phyloP scores from a whole-genome alignment of 2,329 filamentous ascomycete species.

The Shiraia sp. region DNA sequence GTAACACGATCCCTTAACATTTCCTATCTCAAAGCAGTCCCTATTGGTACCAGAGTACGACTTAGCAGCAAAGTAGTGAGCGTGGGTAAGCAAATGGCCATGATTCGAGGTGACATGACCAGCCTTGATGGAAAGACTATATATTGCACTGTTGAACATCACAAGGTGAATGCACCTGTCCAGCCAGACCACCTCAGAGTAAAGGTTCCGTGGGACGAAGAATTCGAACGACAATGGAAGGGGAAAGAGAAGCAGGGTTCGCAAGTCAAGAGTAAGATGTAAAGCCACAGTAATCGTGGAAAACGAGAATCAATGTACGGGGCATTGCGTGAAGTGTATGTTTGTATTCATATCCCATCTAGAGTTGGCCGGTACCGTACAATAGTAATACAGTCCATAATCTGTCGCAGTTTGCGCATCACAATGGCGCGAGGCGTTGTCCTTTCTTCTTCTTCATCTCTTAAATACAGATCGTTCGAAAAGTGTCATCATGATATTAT shows the following conservation, averaged over 20 bases:
- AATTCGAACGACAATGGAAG: slow-evolving; percentile 42
- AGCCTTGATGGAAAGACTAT: slow-evolving; percentile 53
- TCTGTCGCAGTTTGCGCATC: no score
- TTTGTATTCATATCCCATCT: neutral
- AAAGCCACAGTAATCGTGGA: neutral
- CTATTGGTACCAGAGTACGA: slow-evolving; percentile 50
- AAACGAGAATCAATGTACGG: no score
- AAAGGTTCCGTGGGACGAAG: slow-evolving; percentile 51
- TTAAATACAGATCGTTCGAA: neutral
- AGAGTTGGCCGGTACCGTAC: no score
- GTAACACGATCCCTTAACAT: slow-evolving; percentile 56
- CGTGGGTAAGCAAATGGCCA: slow-evolving; percentile 56
- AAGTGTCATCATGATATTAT: neutral
- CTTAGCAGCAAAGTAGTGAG: slow-evolving; percentile 51
- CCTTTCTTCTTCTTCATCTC: no score
- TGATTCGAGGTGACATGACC: slow-evolving; percentile 56
- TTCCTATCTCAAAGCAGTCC: slow-evolving; percentile 56
- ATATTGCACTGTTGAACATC: slow-evolving; percentile 57
- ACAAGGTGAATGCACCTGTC: slow-evolving; percentile 55
- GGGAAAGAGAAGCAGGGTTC: slow-evolving; percentile 4
- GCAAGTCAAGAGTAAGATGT: slow-evolving; percentile 23
- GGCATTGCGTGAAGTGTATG: neutral
- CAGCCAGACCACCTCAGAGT: slow-evolving; percentile 45
- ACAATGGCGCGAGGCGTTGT: no score
- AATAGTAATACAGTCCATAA: neutral